Conservation (phyloP, 1,284 basidiomycete species). For the Cryptococcus wingfieldii region DNA sequence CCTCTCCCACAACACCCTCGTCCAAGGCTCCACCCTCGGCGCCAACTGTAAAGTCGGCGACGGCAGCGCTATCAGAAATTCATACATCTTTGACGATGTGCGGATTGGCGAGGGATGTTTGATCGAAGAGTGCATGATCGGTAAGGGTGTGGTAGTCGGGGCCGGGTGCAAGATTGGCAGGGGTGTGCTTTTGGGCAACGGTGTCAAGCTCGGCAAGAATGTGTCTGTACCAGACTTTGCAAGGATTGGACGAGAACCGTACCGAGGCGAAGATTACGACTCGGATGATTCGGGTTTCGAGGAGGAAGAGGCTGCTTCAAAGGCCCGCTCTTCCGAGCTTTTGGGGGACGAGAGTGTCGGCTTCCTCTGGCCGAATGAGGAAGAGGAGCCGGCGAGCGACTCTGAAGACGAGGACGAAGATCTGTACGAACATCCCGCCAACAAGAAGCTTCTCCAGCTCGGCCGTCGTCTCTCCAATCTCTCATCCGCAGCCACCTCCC, state of each 20-base stretch:
- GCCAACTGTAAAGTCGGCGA: slow-evolving; percentile 77
- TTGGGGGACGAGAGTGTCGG: slow-evolving; percentile 43
- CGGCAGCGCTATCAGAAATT: slow-evolving; percentile 62
- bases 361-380: slow-evolving; percentile 49
- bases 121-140: slow-evolving; percentile 66
- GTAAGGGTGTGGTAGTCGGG: slow-evolving; percentile 46
- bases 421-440: slow-evolving; percentile 47
- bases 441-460: slow-evolving; percentile 45
- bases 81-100: slow-evolving; percentile 79
- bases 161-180: slow-evolving; percentile 51
- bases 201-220: slow-evolving; percentile 66
- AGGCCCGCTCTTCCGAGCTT: slow-evolving; percentile 16
- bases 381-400: slow-evolving; percentile 37
- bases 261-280: slow-evolving; percentile 66
- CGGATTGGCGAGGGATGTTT: slow-evolving; percentile 70
- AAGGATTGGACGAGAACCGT: slow-evolving; percentile 68
- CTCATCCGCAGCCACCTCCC: slow-evolving; percentile 26
- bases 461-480: slow-evolving; percentile 42
- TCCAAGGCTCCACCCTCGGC: slow-evolving; percentile 64
- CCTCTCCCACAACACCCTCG: slow-evolving; percentile 37
- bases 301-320: slow-evolving; percentile 14
- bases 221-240: slow-evolving; percentile 67
- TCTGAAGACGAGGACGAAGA: slow-evolving; percentile 45
- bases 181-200: slow-evolving; percentile 60
- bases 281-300: slow-evolving; percentile 53